These are phyloP conservation scores for Zoysia matrella DNA, from an alignment of 202 grass and related monocot species.

Conservation along the genomic window DNA sequence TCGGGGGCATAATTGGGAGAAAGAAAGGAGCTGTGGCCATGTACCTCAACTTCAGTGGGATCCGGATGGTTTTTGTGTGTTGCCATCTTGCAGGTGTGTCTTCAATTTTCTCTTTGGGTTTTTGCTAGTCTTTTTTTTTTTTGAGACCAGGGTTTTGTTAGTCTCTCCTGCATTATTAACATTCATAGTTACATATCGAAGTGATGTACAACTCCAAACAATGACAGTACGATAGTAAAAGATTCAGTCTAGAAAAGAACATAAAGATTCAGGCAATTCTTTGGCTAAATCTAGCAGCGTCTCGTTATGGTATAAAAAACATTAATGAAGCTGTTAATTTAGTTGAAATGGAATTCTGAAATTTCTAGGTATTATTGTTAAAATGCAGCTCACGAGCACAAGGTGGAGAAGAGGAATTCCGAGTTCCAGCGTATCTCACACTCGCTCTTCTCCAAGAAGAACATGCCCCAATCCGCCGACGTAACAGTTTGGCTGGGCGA, in stretches of 20 bases:
- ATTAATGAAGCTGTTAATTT: not conserved
- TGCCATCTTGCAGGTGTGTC: slow-evolving; percentile 65
- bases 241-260: not conserved
- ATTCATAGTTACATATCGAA: not conserved
- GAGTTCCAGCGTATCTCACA: slow-evolving; percentile 62
- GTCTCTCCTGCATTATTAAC: not conserved
- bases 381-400: slow-evolving; percentile 62
- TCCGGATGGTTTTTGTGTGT: slow-evolving; percentile 57
- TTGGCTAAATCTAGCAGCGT: not conserved
- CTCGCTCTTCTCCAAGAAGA: slow-evolving; percentile 57
- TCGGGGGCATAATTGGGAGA: slow-evolving; percentile 63
- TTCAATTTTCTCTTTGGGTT: not conserved
- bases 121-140: not conserved
- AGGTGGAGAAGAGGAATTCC: slow-evolving; percentile 74
- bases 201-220: not conserved
- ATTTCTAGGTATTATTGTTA: not conserved
- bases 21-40: slow-evolving; percentile 82
- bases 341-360: not conserved
- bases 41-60: slow-evolving; percentile 62
- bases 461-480: slow-evolving; percentile 35
- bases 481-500: slow-evolving; percentile 73
- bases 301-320: not conserved
- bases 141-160: not conserved
- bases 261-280: not conserved
- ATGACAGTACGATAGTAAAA: not conserved